These are phyloP conservation scores for Leccinum incarnatum DNA, from an alignment of 768 basidiomycete genomes.

Conservation along the genomic window DNA sequence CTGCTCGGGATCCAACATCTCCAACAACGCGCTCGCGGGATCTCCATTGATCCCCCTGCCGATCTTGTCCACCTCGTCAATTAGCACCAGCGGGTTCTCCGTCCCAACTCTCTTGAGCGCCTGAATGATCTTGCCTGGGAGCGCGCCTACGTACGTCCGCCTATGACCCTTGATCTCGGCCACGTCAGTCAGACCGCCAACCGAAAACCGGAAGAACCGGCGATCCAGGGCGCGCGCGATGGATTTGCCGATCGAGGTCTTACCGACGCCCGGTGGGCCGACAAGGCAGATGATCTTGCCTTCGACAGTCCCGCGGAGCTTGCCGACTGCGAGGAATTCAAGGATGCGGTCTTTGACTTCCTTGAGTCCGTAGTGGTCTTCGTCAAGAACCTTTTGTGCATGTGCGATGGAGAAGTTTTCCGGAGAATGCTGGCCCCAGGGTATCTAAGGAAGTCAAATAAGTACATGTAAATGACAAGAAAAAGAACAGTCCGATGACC, in stretches of 20 bases:
- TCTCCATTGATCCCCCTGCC: constrained; percentile 90
- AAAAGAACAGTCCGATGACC: constrained; percentile 35
- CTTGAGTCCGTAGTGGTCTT: constrained; percentile 90
- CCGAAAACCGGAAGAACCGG: constrained; percentile 95
- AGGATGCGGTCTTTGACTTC: constrained; percentile 93
- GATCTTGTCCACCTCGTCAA: constrained; percentile 97
- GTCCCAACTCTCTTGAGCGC: constrained; percentile 91
- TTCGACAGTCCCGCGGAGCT: constrained; percentile 89
- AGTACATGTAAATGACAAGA: not conserved
- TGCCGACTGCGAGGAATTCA: constrained; percentile 94
- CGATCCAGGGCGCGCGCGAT: constrained; percentile 88
- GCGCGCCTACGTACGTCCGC: constrained; percentile 92
- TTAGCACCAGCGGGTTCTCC: constrained; percentile 90
- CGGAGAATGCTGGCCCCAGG: constrained; percentile 92
- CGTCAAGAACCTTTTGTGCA: constrained; percentile 82
- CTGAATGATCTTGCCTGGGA: constrained; percentile 94
- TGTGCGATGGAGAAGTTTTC: constrained; percentile 90
- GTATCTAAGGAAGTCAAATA: constrained; percentile 54
- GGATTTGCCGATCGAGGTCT: constrained; percentile 94
- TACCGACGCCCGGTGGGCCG: constrained; percentile 97
- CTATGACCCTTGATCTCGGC: constrained; percentile 99
- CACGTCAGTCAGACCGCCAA: constrained; percentile 94
- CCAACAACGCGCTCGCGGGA: constrained; percentile 84
- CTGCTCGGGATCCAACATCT: constrained; percentile 95
- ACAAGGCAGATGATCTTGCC: constrained; percentile 98